A percentile compares a stretch with the other conserved stretches of the same genome.
Conservation (phyloP, 179 eudicot genomes). For the Actinidia chinensis region DNA sequence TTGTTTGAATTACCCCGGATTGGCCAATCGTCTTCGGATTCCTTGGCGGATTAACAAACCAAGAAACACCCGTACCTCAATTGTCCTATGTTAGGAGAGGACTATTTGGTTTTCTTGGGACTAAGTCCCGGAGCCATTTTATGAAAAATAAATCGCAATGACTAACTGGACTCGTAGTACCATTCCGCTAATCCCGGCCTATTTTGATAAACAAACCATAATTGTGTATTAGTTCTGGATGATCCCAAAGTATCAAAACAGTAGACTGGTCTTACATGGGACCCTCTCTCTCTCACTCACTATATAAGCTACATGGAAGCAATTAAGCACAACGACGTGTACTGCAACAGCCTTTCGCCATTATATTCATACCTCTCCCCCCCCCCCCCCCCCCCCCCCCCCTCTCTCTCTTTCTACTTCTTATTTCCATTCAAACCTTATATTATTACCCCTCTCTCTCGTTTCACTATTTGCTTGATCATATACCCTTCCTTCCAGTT, state of each 20-base stretch:
- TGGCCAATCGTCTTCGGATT: no score
- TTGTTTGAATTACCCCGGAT: no score
- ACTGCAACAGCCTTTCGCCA: constrained; percentile 31
- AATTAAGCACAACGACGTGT: constrained; percentile 28
- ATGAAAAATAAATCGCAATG: no score
- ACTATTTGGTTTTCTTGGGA: no score
- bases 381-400: constrained; percentile 1
- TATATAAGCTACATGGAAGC: background rate
- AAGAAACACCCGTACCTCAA: no score
- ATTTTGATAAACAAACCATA: background rate
- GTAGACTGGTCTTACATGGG: background rate
- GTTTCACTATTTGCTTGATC: constrained; percentile 11
- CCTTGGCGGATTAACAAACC: no score
- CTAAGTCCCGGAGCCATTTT: no score
- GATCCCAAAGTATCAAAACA: background rate
- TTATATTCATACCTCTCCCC: constrained; percentile 17
- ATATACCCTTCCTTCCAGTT: background rate
- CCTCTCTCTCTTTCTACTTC: background rate
- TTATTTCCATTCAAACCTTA: constrained; percentile 9
- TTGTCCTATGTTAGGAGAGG: no score
- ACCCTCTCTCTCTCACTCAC: background rate
- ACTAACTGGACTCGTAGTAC: no score
- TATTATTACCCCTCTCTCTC: constrained; percentile 25
- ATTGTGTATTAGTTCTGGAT: background rate
- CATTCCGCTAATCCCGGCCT: no score